Base-by-base conservation (phyloP, 2,329 filamentous ascomycete genomes). In the Salinomyces thailandicus region DNA sequence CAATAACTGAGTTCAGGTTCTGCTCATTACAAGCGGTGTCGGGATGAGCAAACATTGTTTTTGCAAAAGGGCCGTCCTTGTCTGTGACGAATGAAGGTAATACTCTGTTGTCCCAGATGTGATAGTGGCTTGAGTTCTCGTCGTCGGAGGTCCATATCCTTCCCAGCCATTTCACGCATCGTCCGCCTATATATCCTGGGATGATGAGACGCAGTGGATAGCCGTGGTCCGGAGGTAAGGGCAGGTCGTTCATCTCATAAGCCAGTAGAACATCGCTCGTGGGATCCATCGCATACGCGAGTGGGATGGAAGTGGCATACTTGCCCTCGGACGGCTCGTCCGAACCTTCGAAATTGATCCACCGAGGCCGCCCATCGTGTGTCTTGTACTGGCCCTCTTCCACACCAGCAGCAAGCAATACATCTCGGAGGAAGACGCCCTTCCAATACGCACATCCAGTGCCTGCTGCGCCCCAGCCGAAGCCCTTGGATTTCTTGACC, bases 241-340 rank as follows among this genome's bases (percentile, higher is more conserved):
- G 57, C 4, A 48, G 37, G 38, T 61, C 54, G 35, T 66, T 65
- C 62, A 65, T 66, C 39, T 65, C 57, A 47, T 75, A 81, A 0
- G 78, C 77, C 7, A 73, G 54, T 1, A 72, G 51, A 9, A 71
- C 60, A 71, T 66, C 5, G 58, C n/a, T n/a, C n/a, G n/a, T n/a
- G n/a, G n/a, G n/a, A n/a, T n/a, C n/a, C n/a, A n/a, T n/a, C n/a
- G n/a, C 65, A 42, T 70, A 67, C n/a, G 62, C 58, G 3, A 72
- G 55, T 0, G 66, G 63, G 5, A 72, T 62, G 40, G 55, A 62
- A 3, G 67, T 71, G n/a, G 56, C 57, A 42, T 71, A 71, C 26
- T 64, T 66, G 4, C 64, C 67, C 38, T 67, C 63, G 32, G 57
- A 64, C 3, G 61, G 64, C 2, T 62, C 52, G 35, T 72, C 69